These are phyloP conservation scores for Neopestalotiopsis rosae DNA, from an alignment of 2,329 filamentous ascomycete genomes.

Conservation along the genomic window DNA sequence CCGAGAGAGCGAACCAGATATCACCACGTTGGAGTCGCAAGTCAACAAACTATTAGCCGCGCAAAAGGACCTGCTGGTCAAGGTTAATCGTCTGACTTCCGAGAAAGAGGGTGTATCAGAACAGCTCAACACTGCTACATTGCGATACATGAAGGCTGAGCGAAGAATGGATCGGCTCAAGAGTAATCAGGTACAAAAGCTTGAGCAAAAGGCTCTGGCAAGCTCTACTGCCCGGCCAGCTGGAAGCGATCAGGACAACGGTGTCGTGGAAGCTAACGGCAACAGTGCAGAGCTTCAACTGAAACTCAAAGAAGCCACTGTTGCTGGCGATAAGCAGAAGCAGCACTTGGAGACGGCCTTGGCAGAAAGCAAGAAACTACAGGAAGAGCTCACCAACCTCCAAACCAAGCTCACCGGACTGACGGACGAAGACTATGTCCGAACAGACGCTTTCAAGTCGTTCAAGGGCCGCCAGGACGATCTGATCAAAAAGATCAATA, in stretches of 20 bases:
- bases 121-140: slow-evolving; percentile 84
- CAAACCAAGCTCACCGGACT: slow-evolving; percentile 72
- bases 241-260: slow-evolving; percentile 57
- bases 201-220: slow-evolving; percentile 87
- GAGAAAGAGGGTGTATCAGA: slow-evolving; percentile 88
- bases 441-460: slow-evolving; percentile 92
- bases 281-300: slow-evolving; percentile 72
- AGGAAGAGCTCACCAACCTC: slow-evolving; percentile 80
- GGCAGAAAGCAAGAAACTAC: slow-evolving; percentile 74
- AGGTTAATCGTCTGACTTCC: slow-evolving; percentile 74
- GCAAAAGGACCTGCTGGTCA: slow-evolving; percentile 81
- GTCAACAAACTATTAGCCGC: slow-evolving; percentile 76
- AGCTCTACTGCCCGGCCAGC: slow-evolving; percentile 59
- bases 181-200: slow-evolving; percentile 86
- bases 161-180: slow-evolving; percentile 90
- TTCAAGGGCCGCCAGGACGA: slow-evolving; percentile 92
- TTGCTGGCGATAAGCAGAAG: slow-evolving; percentile 81
- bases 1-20: slow-evolving; percentile 67
- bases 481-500: slow-evolving; percentile 88
- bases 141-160: slow-evolving; percentile 93
- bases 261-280: slow-evolving; percentile 59
- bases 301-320: slow-evolving; percentile 78
- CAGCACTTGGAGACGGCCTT: slow-evolving; percentile 84
- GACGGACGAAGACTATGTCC: slow-evolving; percentile 91
- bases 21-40: slow-evolving; percentile 74